Conservation (phyloP, 2,329 filamentous ascomycete genomes). For the Cladorrhinum sp. region DNA sequence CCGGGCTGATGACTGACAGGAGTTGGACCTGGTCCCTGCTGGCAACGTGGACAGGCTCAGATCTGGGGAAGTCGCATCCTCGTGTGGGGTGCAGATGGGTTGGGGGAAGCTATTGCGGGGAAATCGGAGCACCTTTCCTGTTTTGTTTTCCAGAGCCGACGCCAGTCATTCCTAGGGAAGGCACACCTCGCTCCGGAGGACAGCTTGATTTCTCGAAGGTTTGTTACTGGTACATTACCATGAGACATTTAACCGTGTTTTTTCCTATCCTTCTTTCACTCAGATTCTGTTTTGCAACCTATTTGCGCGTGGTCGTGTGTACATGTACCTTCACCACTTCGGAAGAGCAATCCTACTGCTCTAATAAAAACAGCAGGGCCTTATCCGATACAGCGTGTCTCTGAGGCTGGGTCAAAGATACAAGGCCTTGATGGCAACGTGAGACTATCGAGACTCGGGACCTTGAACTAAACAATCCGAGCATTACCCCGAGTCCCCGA, state of each 20-base stretch:
- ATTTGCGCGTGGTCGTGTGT: no score
- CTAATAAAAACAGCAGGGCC: no score
- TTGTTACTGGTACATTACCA: background rate
- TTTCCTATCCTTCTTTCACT: background rate
- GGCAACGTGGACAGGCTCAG: conserved; percentile 2
- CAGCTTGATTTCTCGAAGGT: background rate
- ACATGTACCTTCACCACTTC: background rate
- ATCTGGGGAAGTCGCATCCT: conserved; percentile 8
- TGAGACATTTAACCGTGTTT: background rate
- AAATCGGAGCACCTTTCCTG: conserved; percentile 12
- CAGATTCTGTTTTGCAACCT: background rate
- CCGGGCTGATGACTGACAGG: background rate
- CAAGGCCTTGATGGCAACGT: background rate
- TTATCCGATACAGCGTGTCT: background rate
- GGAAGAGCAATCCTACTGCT: background rate
- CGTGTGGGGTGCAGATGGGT: conserved; percentile 7
- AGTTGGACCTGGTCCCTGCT: background rate
- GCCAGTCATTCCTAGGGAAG: conserved; percentile 10
- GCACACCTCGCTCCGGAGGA: background rate
- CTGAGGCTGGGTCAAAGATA: background rate
- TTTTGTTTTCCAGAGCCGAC: conserved; percentile 11
- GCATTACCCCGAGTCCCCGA: background rate
- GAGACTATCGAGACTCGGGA: background rate
- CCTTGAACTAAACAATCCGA: background rate
- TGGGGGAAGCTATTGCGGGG: conserved; percentile 17